A percentile compares a stretch with the other conserved stretches of the same genome.
Evolutionary conservation across 108 stramenopile species (phyloP).

Genomic region (Cylindrotheca closterium): DNA sequence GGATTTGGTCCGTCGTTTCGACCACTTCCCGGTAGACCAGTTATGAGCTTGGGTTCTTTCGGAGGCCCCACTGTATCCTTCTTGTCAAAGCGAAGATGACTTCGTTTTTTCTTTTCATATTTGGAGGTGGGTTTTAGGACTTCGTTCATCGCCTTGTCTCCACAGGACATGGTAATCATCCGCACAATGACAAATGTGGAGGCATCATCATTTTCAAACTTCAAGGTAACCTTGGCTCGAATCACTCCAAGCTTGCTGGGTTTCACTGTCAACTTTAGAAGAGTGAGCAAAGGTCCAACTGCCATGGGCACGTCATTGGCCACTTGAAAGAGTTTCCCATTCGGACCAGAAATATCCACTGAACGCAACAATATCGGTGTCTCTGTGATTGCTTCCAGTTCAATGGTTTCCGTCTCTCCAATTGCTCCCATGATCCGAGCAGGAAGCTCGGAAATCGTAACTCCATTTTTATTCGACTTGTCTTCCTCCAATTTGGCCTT

Average conservation of each 20-base stretch:
- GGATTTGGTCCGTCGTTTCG: not conserved
- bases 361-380: not conserved
- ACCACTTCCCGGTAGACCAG: not conserved
- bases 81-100: not conserved
- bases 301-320: not conserved
- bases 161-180: slow-evolving; percentile 25
- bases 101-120: slow-evolving; percentile 21
- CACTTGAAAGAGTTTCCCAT: not conserved
- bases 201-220: not conserved
- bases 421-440: not conserved
- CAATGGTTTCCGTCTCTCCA: not conserved
- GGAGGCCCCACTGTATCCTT: not conserved
- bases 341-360: not conserved
- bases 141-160: slow-evolving; percentile 36
- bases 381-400: not conserved
- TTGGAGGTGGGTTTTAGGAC: slow-evolving; percentile 35
- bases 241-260: not conserved
- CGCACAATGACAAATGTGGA: slow-evolving; percentile 24
- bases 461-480: not conserved
- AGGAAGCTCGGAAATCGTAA: not conserved
- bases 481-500: not conserved
- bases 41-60: not conserved
- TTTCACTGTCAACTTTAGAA: not conserved
- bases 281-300: not conserved
- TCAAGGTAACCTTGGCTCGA: not conserved